These are phyloP conservation scores for Chrysoporthe cubensis DNA, from an alignment of 2,329 filamentous ascomycete species.

Conservation along the genomic window DNA sequence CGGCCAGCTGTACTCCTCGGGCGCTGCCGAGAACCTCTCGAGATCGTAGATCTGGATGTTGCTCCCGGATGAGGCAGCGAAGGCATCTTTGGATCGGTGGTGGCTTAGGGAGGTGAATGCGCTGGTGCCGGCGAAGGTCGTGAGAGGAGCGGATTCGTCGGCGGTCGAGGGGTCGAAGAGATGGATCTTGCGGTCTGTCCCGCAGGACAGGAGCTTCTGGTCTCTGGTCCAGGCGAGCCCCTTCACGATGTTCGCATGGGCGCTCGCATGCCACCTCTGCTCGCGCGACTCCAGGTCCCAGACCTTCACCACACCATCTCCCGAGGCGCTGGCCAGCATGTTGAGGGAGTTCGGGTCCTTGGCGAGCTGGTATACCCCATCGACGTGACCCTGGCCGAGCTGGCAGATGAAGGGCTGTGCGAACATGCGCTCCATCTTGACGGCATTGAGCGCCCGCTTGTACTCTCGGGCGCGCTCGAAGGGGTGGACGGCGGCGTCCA, in stretches of 20 bases:
- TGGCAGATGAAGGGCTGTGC: slow-evolving; percentile 75
- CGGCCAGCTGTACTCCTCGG: slow-evolving; percentile 85
- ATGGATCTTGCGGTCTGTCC: slow-evolving; percentile 84
- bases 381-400: slow-evolving; percentile 87
- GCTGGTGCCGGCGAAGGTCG: slow-evolving; percentile 81
- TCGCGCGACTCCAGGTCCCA: slow-evolving; percentile 65
- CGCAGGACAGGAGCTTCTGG: slow-evolving; percentile 83
- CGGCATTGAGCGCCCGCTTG: slow-evolving; percentile 71
- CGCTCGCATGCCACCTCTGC: slow-evolving; percentile 75
- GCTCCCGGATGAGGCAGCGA: slow-evolving; percentile 73
- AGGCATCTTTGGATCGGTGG: slow-evolving; percentile 76
- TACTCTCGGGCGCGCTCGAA: slow-evolving; percentile 92
- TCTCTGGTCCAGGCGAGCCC: slow-evolving; percentile 87
- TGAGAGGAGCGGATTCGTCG: slow-evolving; percentile 70
- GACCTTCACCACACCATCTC: slow-evolving; percentile 89
- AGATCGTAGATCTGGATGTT: slow-evolving; percentile 89
- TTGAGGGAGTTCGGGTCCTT: slow-evolving; percentile 78
- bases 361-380: slow-evolving; percentile 82
- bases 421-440: slow-evolving; percentile 94
- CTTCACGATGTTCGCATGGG: slow-evolving; percentile 94
- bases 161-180: slow-evolving; percentile 82
- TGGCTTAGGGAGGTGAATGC: slow-evolving; percentile 84
- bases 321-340: slow-evolving; percentile 79
- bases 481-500: slow-evolving; percentile 81
- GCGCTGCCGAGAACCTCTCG: slow-evolving; percentile 76